Base-by-base conservation (phyloP, 352 stramenopile genomes). In the Aphanomyces cochlioides region DNA sequence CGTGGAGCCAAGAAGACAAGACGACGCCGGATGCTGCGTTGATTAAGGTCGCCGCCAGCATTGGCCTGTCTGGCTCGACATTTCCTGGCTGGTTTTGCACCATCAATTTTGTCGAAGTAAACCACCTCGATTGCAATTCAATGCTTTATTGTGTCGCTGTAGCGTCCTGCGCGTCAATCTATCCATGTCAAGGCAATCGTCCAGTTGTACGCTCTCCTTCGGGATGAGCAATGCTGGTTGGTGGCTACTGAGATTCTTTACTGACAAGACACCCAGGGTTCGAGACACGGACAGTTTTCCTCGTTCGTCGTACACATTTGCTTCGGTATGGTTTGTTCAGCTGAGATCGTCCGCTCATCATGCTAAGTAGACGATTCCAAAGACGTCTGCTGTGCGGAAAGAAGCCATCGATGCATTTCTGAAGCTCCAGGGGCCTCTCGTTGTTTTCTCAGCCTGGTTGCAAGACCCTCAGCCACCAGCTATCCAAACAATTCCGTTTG, bases 241-340 rank as follows among this genome's bases (percentile, higher is more conserved):
- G 28, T 28, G 28, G 2, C 28, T 28, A 28, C 28, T 28, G 43
- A 66, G 5, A 36, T 60, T 10, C 6, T 39, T 67, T n/a, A 19
- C 17, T 57, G 17, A 34, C 12, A 21, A 57, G 7, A 19, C 63
- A 17, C 21, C 37, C 34, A 90, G 84, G 84, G 86, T 72, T 15
- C 84, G 83, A 3, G 84, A 92, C 67, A 89, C 90, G 69, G 84
- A 92, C 19, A 92, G 84, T 69, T 92, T 90, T 64, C 84, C 84
- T 1, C 80, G 83, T 17, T 92, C 84, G 3, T 89, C 80, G 48
- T 92, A 90, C 73, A 92, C 84, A 17, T 69, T 83, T 63, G 67
- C 90, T n/a, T 76, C 88, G 59, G 84, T 90, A 67, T 56, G 67
- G 71, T 0, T 3, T 68, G 6, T 12, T 57, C 1, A 56, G 7